Conservation (phyloP, 1,139 yeast species). For the Zygotorulaspora mrakii region DNA sequence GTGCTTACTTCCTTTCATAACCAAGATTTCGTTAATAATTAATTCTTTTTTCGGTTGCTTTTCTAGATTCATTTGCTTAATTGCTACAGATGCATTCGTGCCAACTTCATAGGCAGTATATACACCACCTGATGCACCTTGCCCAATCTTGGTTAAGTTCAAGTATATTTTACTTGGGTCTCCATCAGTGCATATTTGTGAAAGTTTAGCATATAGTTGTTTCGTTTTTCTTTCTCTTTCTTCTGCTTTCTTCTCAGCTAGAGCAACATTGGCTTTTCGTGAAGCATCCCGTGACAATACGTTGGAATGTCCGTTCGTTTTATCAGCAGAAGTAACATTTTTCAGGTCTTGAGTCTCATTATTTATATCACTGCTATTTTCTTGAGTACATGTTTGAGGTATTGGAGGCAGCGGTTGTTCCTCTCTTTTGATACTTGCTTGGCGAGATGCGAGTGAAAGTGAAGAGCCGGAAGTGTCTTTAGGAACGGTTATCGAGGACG, state of each 20-base stretch:
- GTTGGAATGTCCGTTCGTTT: conserved; percentile 14
- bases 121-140: conserved; percentile 98
- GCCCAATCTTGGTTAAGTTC: conserved; percentile 81
- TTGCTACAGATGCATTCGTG: conserved; percentile 70
- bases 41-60: conserved; percentile 94
- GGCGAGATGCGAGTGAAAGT: conserved; percentile 14
- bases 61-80: conserved; percentile 90
- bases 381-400: conserved; percentile 10
- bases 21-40: conserved; percentile 87
- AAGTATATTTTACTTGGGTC: conserved; percentile 77
- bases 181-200: conserved; percentile 76
- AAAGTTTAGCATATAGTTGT: conserved; percentile 65
- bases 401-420: conserved; percentile 26
- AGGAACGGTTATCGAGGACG: conserved; percentile 7
- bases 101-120: conserved; percentile 77
- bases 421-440: conserved; percentile 20
- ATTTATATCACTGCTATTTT: not conserved
- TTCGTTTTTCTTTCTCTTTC: conserved; percentile 65
- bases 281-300: conserved; percentile 15
- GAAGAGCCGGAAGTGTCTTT: conserved; percentile 10
- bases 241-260: conserved; percentile 53
- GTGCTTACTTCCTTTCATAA: conserved; percentile 89
- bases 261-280: conserved; percentile 22
- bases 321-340: conserved; percentile 2
- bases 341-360: conserved; percentile 8